Evolutionary conservation across 192 early-diverging fungal species (phyloP).

Genomic region (Coemansia sp.): DNA sequence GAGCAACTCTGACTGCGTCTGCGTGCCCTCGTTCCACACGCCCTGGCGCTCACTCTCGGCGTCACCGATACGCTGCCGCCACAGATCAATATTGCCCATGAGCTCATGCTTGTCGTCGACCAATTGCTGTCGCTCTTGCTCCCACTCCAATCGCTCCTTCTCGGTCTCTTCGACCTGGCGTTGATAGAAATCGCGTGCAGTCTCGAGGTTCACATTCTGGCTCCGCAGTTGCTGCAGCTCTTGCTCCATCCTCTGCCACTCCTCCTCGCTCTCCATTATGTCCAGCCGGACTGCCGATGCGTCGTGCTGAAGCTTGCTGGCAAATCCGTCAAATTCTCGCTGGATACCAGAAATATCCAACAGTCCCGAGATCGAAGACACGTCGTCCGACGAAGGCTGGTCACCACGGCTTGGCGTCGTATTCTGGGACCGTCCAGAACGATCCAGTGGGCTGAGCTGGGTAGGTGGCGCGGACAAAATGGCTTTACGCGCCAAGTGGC

Average conservation of each 20-base stretch:
- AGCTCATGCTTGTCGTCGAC: conserved; percentile 34
- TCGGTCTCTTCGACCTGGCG: conserved; percentile 23
- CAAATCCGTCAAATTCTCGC: conserved; percentile 43
- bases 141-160: conserved; percentile 39
- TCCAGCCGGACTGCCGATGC: conserved; percentile 40
- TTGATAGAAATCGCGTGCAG: conserved; percentile 27
- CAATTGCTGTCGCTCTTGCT: conserved; percentile 43
- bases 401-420: conserved; percentile 13
- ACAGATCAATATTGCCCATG: conserved; percentile 26
- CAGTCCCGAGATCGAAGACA: conserved; percentile 16
- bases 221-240: conserved; percentile 25
- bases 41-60: conserved; percentile 47
- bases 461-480: conserved; percentile 26
- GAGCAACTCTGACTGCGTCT: conserved; percentile 44
- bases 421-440: neutral
- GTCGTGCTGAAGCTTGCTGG: conserved; percentile 35
- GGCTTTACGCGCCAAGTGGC: conserved; percentile 45
- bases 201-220: conserved; percentile 28
- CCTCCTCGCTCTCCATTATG: conserved; percentile 38
- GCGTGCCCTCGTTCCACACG: conserved; percentile 36
- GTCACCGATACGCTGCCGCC: conserved; percentile 47
- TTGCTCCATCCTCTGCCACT: conserved; percentile 36
- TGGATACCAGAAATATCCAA: conserved; percentile 32
- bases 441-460: conserved; percentile 9
- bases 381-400: conserved; percentile 10